These are phyloP conservation scores for Hansenula anomala DNA, from an alignment of 1,139 yeast species.

Conservation along the genomic window DNA sequence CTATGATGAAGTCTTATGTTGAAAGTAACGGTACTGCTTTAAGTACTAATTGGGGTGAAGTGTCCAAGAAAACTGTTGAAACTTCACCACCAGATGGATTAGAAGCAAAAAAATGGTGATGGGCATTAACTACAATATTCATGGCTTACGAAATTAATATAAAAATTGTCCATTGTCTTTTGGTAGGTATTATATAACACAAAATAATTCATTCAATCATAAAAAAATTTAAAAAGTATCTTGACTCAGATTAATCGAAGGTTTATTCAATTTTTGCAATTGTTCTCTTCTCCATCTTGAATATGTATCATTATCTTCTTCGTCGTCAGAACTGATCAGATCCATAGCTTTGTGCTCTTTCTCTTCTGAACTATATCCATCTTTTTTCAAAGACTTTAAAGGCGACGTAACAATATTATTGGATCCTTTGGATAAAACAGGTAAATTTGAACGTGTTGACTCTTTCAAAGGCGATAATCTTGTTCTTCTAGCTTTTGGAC, in stretches of 20 bases:
- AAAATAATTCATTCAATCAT: too few relatives aligned
- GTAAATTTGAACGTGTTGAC: slow-evolving; percentile 8
- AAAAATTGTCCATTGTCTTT: slow-evolving; percentile 1
- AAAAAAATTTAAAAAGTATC: slow-evolving; percentile 11
- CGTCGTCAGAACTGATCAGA: slow-evolving; percentile 11
- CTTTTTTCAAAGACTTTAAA: slow-evolving; percentile 17
- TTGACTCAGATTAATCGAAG: slow-evolving; percentile 7
- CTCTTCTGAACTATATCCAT: slow-evolving; percentile 6
- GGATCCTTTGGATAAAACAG: slow-evolving; percentile 1
- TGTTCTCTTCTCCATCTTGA: slow-evolving; percentile 23
- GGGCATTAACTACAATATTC: neutral
- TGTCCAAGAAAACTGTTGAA: slow-evolving; percentile 60
- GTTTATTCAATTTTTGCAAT: slow-evolving; percentile 18
- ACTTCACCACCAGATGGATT: slow-evolving; percentile 76
- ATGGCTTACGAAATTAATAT: neutral
- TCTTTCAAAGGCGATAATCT: slow-evolving; percentile 12
- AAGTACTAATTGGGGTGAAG: slow-evolving; percentile 95
- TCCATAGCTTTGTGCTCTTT: slow-evolving; percentile 7
- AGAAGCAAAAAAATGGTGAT: slow-evolving; percentile 37
- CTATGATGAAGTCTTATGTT: slow-evolving; percentile 95
- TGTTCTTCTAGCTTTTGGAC: slow-evolving; percentile 10
- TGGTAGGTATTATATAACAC: neutral
- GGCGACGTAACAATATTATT: slow-evolving; percentile 18
- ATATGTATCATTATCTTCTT: slow-evolving; percentile 15
- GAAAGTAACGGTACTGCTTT: slow-evolving; percentile 93